Percentiles rank a stretch among this genome's conserved stretches.
Conservation (phyloP, 2,329 filamentous ascomycete genomes). For the Pseudogymnoascus sp. region DNA sequence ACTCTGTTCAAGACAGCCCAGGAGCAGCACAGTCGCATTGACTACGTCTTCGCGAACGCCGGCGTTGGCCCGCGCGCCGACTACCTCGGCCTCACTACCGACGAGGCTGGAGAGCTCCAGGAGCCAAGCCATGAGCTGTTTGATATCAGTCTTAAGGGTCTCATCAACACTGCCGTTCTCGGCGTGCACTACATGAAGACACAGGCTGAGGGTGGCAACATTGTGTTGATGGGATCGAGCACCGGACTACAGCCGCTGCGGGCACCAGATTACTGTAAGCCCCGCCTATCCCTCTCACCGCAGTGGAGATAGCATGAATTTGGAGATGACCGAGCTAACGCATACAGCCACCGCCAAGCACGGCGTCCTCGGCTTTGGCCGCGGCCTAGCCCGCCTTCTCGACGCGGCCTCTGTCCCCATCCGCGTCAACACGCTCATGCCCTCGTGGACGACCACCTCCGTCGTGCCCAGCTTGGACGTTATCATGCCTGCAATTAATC, state of each 20-base stretch:
- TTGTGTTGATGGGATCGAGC: slow-evolving; percentile 47
- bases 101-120: slow-evolving; percentile 42
- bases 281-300: not conserved
- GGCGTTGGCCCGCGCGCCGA: slow-evolving; percentile 42
- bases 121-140: slow-evolving; percentile 37
- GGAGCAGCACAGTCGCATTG: slow-evolving; percentile 23
- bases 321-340: slow-evolving; percentile 3
- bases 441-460: slow-evolving; percentile 47
- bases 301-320: not conserved
- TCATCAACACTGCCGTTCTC: slow-evolving; percentile 43
- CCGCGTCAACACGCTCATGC: slow-evolving; percentile 48
- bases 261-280: slow-evolving; percentile 43
- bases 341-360: slow-evolving; percentile 44
- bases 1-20: slow-evolving; percentile 45
- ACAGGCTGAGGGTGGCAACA: slow-evolving; percentile 41
- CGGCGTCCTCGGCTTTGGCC: slow-evolving; percentile 46
- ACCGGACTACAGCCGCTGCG: slow-evolving; percentile 45
- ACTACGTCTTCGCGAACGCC: slow-evolving; percentile 39
- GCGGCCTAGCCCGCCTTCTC: slow-evolving; percentile 38
- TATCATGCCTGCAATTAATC: slow-evolving; percentile 33
- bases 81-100: slow-evolving; percentile 41
- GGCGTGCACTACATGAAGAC: slow-evolving; percentile 44
- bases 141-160: slow-evolving; percentile 45
- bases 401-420: slow-evolving; percentile 36
- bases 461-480: slow-evolving; percentile 36